phyloP scores from a whole-genome alignment of 108 stramenopile genomes.

The Skeletonema menzelii region DNA sequence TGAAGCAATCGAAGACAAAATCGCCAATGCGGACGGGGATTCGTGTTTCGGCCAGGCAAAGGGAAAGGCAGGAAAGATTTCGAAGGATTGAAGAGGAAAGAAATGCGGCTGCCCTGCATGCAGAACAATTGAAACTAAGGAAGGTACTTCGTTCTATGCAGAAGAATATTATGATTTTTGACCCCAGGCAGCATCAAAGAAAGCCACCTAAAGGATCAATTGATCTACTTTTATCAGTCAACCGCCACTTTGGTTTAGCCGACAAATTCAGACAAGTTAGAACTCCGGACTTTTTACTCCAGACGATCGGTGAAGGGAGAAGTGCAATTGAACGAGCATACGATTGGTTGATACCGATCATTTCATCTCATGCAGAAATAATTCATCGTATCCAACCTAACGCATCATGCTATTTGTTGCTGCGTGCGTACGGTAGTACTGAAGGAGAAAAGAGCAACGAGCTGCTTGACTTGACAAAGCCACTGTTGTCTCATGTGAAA shows the following conservation, averaged over 20 bases:
- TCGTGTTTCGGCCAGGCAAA: conserved; percentile 56
- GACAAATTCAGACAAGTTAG: conserved; percentile 51
- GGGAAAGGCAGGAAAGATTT: conserved; percentile 46
- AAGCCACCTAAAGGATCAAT: conserved; percentile 80
- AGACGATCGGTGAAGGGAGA: conserved; percentile 64
- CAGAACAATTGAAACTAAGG: conserved; percentile 52
- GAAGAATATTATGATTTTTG: conserved; percentile 77
- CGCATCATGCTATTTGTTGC: conserved; percentile 71
- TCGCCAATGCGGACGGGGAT: conserved; percentile 15
- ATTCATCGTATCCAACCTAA: conserved; percentile 70
- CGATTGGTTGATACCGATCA: conserved; percentile 82
- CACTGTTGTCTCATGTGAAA: conserved; percentile 65
- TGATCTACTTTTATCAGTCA: conserved; percentile 64
- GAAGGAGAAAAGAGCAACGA: conserved; percentile 61
- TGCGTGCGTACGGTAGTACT: conserved; percentile 67
- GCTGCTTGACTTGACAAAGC: conserved; percentile 60
- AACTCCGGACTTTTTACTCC: conserved; percentile 65
- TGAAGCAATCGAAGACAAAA: conserved; percentile 7
- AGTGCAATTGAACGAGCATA: conserved; percentile 80
- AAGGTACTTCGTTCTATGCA: conserved; percentile 60
- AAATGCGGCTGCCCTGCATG: conserved; percentile 34
- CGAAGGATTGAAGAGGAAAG: conserved; percentile 48
- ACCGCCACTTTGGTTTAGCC: conserved; percentile 59
- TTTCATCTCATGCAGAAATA: conserved; percentile 60
- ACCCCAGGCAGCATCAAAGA: conserved; percentile 55